A percentile compares a stretch with the other conserved stretches of the same genome.
Evolutionary conservation across 345 rosid genomes (phyloP).

Genomic region (Arabidopsis arenosa): DNA sequence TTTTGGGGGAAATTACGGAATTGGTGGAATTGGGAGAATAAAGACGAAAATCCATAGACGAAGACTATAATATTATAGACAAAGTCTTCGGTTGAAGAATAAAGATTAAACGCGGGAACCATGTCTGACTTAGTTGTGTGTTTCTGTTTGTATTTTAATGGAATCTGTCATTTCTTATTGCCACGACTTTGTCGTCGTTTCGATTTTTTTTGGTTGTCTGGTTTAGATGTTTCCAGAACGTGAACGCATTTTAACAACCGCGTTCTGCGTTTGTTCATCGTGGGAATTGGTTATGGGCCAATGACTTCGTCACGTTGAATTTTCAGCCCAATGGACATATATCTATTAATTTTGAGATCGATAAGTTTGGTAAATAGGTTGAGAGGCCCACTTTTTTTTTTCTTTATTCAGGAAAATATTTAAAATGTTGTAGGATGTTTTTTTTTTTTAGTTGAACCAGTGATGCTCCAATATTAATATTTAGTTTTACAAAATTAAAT

Average conservation of each 20-base stretch:
- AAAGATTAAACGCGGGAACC: conserved; percentile 46
- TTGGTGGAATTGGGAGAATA: conserved; percentile 25
- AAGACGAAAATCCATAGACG: conserved; percentile 35
- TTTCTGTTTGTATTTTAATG: conserved; percentile 38
- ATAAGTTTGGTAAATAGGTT: background rate
- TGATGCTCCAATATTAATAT: background rate
- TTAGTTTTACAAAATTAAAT: background rate
- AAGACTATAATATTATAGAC: conserved; percentile 33
- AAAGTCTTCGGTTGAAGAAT: conserved; percentile 31
- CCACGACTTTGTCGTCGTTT: conserved; percentile 32
- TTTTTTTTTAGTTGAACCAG: no score
- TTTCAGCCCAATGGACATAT: conserved; percentile 7
- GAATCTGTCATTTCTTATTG: conserved; percentile 14
- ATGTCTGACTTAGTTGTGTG: conserved; percentile 43
- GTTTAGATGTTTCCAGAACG: conserved; percentile 14
- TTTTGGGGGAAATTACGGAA: background rate
- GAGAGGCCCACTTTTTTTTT: background rate
- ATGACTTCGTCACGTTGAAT: conserved; percentile 10
- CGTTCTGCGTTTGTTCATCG: conserved; percentile 27
- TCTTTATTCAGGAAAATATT: background rate
- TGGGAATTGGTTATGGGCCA: conserved; percentile 9
- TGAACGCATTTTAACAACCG: conserved; percentile 25
- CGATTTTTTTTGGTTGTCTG: background rate
- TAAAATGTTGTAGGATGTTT: no score
- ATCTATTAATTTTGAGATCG: background rate